A percentile compares a stretch with the other conserved stretches of the same genome.
Evolutionary conservation across 768 basidiomycete species (phyloP).

Genomic region (Pleurotus sapidus): DNA sequence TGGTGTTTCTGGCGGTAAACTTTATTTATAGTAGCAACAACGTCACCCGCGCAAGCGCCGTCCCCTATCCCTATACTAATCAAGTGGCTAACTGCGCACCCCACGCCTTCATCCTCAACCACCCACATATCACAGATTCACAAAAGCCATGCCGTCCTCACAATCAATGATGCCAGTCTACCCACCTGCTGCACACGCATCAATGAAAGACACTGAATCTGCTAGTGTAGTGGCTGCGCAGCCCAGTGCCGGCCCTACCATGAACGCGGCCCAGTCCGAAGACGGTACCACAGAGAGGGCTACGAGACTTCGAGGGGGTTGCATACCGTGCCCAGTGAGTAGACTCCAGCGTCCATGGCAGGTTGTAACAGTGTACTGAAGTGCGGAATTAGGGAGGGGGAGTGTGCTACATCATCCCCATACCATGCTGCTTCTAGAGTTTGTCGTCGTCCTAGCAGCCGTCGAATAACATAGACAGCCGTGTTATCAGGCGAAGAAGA

Average conservation of each 20-base stretch:
- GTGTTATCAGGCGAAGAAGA: too few relatives aligned
- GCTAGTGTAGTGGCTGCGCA: neutral
- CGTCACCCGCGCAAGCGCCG: neutral
- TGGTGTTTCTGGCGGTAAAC: too few relatives aligned
- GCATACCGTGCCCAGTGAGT: conserved; percentile 8
- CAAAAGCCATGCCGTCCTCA: neutral
- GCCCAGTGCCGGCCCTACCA: neutral
- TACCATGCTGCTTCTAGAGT: conserved; percentile 6
- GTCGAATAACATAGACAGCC: neutral
- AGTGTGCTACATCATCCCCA: conserved; percentile 7
- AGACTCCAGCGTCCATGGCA: neutral
- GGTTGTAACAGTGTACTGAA: neutral
- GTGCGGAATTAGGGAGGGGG: conserved; percentile 1
- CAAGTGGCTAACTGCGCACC: neutral
- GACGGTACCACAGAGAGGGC: neutral
- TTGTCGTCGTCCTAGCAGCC: neutral
- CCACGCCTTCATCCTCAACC: neutral
- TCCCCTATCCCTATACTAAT: neutral
- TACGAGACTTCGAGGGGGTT: conserved; percentile 6
- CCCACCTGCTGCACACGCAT: neutral
- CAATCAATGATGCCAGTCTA: neutral
- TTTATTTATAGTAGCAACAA: too few relatives aligned
- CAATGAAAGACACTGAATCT: neutral
- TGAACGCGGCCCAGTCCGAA: neutral
- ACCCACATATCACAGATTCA: neutral